These are phyloP conservation scores for Colletotrichum tropicale DNA, from an alignment of 2,329 filamentous ascomycete genomes.

Conservation along the genomic window DNA sequence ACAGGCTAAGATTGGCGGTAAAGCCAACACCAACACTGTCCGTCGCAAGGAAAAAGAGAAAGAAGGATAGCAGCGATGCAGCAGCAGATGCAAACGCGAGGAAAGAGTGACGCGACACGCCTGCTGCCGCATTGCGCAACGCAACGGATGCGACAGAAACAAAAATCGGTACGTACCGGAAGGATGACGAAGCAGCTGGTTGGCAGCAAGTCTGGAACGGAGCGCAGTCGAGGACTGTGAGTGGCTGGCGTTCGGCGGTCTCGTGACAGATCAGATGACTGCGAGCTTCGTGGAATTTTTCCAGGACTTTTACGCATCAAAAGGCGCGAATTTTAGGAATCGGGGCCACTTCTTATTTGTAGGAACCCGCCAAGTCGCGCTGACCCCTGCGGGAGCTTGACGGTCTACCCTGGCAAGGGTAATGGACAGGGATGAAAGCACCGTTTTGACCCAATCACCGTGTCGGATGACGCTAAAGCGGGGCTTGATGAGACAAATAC, in stretches of 20 bases:
- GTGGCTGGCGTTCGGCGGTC: slow-evolving; percentile 10
- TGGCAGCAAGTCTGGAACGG: background rate
- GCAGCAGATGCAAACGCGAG: background rate
- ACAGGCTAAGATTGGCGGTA: background rate
- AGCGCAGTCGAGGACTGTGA: background rate
- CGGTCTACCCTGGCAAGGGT: slow-evolving; percentile 11
- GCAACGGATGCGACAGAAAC: background rate
- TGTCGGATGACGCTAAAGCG: background rate
- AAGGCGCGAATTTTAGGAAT: slow-evolving; percentile 38
- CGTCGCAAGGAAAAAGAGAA: background rate
- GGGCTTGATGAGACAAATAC: slow-evolving; percentile 13
- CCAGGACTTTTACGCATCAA: slow-evolving; percentile 20
- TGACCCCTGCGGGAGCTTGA: slow-evolving; percentile 10
- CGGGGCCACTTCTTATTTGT: slow-evolving; percentile 49
- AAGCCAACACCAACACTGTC: background rate
- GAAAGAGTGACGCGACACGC: background rate
- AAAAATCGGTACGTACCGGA: slow-evolving; percentile 18
- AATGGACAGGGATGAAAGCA: slow-evolving; percentile 3
- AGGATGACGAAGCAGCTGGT: background rate
- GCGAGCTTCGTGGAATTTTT: slow-evolving; percentile 13
- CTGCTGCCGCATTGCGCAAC: background rate
- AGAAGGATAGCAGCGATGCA: background rate
- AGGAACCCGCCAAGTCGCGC: slow-evolving; percentile 32
- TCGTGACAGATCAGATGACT: slow-evolving; percentile 23
- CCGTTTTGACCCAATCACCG: background rate